Conservation (phyloP, 305 asterid genomes). For the Rubia occidens region DNA sequence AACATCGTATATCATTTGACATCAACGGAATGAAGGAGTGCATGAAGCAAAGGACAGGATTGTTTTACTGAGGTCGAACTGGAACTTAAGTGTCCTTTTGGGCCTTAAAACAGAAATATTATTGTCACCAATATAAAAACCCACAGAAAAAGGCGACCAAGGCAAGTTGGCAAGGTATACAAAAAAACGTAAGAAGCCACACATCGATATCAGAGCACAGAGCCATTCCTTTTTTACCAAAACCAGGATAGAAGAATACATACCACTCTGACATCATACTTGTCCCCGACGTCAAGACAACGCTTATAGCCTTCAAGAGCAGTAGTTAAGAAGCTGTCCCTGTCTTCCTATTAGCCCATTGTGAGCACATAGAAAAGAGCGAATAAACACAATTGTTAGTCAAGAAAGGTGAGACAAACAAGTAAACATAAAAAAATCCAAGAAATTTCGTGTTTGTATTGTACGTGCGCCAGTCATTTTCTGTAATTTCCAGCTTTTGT, state of each 20-base stretch:
- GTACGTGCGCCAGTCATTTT: not conserved
- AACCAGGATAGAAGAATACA: conserved; percentile 21
- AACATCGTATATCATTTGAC: not conserved
- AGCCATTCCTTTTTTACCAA: not conserved
- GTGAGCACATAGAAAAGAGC: conserved; percentile 7
- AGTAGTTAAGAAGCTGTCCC: conserved; percentile 68
- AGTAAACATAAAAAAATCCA: not conserved
- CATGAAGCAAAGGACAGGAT: not conserved
- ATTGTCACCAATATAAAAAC: not conserved
- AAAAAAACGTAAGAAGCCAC: not conserved
- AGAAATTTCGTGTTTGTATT: not conserved
- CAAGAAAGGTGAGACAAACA: not conserved
- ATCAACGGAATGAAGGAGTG: not conserved
- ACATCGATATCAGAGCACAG: not conserved
- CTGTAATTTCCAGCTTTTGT: not conserved
- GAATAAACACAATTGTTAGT: not conserved
- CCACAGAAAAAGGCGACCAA: not conserved
- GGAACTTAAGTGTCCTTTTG: not conserved
- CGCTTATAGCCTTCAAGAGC: conserved; percentile 78
- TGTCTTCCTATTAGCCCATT: conserved; percentile 65
- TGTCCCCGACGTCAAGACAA: conserved; percentile 85
- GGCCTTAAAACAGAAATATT: not conserved
- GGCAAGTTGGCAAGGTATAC: not conserved
- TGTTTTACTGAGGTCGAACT: not conserved
- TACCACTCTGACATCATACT: conserved; percentile 93